These are phyloP conservation scores for Pseudogymnoascus sp. DNA, from an alignment of 2,329 filamentous ascomycete genomes.

Conservation along the genomic window DNA sequence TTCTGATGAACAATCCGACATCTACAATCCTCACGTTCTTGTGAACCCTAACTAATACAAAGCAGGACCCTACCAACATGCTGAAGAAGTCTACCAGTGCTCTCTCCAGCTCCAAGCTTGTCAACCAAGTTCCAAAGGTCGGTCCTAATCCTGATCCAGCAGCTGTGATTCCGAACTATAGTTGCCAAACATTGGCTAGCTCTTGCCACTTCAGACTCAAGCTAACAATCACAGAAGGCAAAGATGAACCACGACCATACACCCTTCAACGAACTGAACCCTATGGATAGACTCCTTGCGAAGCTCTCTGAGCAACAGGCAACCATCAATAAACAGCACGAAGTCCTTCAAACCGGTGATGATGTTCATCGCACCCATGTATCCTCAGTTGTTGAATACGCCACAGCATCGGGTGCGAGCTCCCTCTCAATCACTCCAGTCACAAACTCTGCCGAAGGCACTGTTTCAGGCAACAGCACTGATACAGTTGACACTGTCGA, in stretches of 20 bases:
- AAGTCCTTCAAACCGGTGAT: slow-evolving; percentile 36
- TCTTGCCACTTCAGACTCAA: slow-evolving; percentile 8
- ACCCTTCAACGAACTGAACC: slow-evolving; percentile 34
- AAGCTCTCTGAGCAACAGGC: slow-evolving; percentile 65
- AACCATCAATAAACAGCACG: slow-evolving; percentile 49
- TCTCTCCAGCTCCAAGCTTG: slow-evolving; percentile 45
- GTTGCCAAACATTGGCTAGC: neutral
- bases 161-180: neutral
- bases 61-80: slow-evolving; percentile 5
- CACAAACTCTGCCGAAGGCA: slow-evolving; percentile 41
- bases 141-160: slow-evolving; percentile 12
- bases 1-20: neutral
- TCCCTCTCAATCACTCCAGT: slow-evolving; percentile 57
- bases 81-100: slow-evolving; percentile 33
- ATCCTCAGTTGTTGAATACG: slow-evolving; percentile 34
- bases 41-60: slow-evolving; percentile 19
- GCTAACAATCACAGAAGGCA: slow-evolving; percentile 35
- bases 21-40: neutral
- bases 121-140: slow-evolving; percentile 49
- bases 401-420: slow-evolving; percentile 40
- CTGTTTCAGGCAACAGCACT: slow-evolving; percentile 39
- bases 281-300: slow-evolving; percentile 65
- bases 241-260: slow-evolving; percentile 38
- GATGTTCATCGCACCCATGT: slow-evolving; percentile 19
- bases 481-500: slow-evolving; percentile 44